Percentiles rank a stretch among this genome's conserved stretches.
phyloP scores from a whole-genome alignment of 164 flowering plant genomes.

The Tinospora cordifolia region DNA sequence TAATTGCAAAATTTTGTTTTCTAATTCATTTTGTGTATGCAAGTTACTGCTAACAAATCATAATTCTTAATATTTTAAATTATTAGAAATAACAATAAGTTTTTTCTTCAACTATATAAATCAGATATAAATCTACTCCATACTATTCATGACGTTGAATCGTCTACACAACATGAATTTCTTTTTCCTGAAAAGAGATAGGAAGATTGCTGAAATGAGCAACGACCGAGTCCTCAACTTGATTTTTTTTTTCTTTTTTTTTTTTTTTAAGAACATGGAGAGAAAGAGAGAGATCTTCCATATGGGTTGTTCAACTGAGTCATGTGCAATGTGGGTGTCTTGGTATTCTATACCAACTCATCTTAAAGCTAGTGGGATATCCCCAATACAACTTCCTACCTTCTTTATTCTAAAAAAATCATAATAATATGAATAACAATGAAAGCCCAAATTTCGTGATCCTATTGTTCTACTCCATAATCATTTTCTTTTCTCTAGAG shows the following conservation, averaged over 20 bases:
- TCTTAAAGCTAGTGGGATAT: constrained; percentile 18
- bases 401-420: not conserved
- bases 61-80: too few species aligned
- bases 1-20: too few species aligned
- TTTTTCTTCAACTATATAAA: too few species aligned
- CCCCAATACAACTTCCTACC: constrained; percentile 5
- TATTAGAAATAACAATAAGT: too few species aligned
- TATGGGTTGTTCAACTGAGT: constrained; percentile 37
- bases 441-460: not conserved
- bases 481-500: constrained; percentile 1
- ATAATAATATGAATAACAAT: not conserved
- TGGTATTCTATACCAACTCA: constrained; percentile 14
- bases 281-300: constrained; percentile 19
- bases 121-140: too few species aligned
- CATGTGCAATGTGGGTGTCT: constrained; percentile 33
- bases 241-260: not conserved
- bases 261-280: constrained; percentile 9
- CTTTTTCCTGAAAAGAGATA: not conserved
- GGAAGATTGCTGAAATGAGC: not conserved
- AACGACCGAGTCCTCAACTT: constrained; percentile 8
- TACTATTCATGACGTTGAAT: too few species aligned
- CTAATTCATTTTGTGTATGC: too few species aligned
- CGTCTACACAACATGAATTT: too few species aligned
- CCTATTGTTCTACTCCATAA: not conserved
- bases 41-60: too few species aligned